Evolutionary conservation across 2,329 filamentous ascomycete genomes (phyloP), one percentile per base, ranked within the genome.

Genomic region (Alternaria metachromatica): DNA sequence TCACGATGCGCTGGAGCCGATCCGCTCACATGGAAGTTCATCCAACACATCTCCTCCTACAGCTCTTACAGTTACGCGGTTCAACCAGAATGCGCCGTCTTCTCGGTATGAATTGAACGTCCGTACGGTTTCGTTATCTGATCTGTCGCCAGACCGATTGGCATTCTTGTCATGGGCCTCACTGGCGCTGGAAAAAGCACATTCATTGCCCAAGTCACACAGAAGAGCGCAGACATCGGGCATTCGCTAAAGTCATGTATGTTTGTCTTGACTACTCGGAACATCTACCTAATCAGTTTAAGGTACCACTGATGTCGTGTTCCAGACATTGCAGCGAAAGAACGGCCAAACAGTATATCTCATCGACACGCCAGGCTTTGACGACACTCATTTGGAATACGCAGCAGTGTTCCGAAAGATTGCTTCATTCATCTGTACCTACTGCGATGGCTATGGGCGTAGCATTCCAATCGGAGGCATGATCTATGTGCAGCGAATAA

Each of bases 291-390:
- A 2, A 48, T 30, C 37, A 53, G 41, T 5, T n/a, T 56, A 60
- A 67, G 63, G 62, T 28, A 65, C 63, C 5, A 62, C 25, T 9
- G 55, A 65, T 28, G 56, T 59, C 11, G 30, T 43, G 4, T 45
- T 20, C 2, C 66, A 62, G 26, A 13, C n/a, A 3, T 59, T 64
- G 5, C 33, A 28, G 3, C 41, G 57, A 28, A 44, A 21, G 3
- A 49, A 43, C 13, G 30, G 21, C 18, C 26, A 56, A 7, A 28
- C 44, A 25, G 44, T 60, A 13, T 63, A 49, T 30, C 70, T 84
- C 13, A 77, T 85, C 62, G 84, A 85, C 64, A 85, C 83, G 0
- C 83, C 84, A 0, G 84, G 84, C 1, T 85, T 86, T 64, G 79
- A 83, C 28, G 83, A 85, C 58, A 84, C 82, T 0, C 69, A 75